Evolutionary conservation across 2,329 filamentous ascomycete genomes (phyloP).

Genomic region (Aspergillus phoenicis): DNA sequence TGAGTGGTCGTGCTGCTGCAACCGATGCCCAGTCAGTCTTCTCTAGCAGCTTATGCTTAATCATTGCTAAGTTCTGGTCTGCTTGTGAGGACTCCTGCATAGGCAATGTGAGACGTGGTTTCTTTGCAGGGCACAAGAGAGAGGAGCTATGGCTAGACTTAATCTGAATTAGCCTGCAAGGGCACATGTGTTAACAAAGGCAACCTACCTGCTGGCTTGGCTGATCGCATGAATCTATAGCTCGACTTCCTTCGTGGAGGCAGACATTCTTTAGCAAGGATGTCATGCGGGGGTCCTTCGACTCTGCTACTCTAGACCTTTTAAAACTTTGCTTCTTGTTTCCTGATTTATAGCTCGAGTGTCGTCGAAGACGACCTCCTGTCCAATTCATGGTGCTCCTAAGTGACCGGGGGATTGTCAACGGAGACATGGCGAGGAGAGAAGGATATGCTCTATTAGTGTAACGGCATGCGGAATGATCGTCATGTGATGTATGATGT

Average conservation of each 20-base stretch:
- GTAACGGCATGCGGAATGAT: neutral
- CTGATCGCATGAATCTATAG: neutral
- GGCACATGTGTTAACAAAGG: neutral
- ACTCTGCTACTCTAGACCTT: constrained; percentile 27
- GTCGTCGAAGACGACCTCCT: constrained; percentile 45
- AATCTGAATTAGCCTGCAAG: neutral
- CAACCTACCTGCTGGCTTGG: neutral
- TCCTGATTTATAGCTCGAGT: constrained; percentile 35
- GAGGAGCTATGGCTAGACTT: neutral
- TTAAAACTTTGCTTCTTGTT: constrained; percentile 39
- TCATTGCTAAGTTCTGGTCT: constrained; percentile 23
- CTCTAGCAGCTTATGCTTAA: constrained; percentile 39
- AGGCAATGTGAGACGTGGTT: neutral
- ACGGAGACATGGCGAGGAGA: neutral
- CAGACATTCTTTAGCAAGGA: constrained; percentile 16
- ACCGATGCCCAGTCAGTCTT: constrained; percentile 43
- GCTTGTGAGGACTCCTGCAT: neutral
- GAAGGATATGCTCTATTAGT: neutral
- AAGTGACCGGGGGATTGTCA: neutral
- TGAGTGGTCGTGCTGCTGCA: constrained; percentile 36
- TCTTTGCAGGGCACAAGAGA: neutral
- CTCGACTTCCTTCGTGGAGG: constrained; percentile 1
- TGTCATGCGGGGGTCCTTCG: constrained; percentile 19
- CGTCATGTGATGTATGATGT: neutral
- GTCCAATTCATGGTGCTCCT: constrained; percentile 47